Base-by-base conservation (phyloP, 139 green algal species). In the Closterium sp. region DNA sequence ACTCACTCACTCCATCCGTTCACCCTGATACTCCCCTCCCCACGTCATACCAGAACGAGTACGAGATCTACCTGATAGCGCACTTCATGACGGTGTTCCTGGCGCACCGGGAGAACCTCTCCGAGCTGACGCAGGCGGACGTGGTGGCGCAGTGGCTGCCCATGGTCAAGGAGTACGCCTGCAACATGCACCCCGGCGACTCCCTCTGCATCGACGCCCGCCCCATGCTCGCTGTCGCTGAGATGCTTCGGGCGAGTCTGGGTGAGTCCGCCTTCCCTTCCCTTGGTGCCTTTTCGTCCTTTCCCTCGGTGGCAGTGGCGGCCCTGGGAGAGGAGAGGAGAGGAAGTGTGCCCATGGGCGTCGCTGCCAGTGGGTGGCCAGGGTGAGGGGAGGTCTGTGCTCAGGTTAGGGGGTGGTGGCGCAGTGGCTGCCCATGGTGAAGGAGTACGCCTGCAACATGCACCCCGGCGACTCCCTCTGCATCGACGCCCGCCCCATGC, bases 371-470 rank as follows among this genome's bases (percentile, higher is more conserved):
- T n/a, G n/a, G n/a, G n/a, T n/a, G n/a, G n/a, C n/a, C n/a, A 3
- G 32, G 2, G 32, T 3, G 2, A 38, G 3, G 3, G 32, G 32
- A 3, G 32, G 32, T 38, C 3, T 38, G 32, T 3, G 2, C 2
- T 38, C 2, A 3, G 3, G 3, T 3, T 38, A 31, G 73, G 24
- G 24, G 5, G 79, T 87, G 79, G n/a, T 87, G 79, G 85, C 11
- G n/a, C 73, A 89, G 34, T 94, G 91, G 91, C 88, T 92, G 11
- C 88, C 91, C 21, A 34, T 92, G 11, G 7, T 92, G n/a, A 91
- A 84, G 88, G 91, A 94, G 29, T 94, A 94, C 62, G 50, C 88
- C 27, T 92, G 91, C 70, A 92, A 94, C 30, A 94, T 94, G 38
- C 87, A 90, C 32, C 32, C 32, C 32, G 2, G 32, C n/a, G n/a